Percentiles rank a stretch among this genome's conserved stretches.
Conservation (phyloP, 73 alveolate genomes). For the Paramecium sexaurelia region DNA sequence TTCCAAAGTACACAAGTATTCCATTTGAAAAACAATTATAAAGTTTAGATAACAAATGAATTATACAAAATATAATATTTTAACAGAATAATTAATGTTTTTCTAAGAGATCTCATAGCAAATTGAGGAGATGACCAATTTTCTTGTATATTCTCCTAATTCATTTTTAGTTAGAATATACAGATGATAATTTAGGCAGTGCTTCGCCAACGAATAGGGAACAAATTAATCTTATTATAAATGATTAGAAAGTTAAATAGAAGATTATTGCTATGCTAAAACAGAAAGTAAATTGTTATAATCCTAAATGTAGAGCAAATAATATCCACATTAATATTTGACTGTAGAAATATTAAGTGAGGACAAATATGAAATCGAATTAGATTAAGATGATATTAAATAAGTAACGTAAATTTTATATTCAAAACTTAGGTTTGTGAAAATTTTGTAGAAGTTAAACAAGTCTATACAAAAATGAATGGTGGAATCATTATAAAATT, state of each 20-base stretch:
- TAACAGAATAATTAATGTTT: slow-evolving; percentile 3
- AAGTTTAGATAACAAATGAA: neutral
- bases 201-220: slow-evolving; percentile 36
- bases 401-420: neutral
- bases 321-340: slow-evolving; percentile 44
- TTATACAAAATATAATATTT: neutral
- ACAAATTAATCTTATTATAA: slow-evolving; percentile 2
- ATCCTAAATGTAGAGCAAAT: neutral
- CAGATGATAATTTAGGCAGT: neutral
- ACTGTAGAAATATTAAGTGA: slow-evolving; percentile 13
- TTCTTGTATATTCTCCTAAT: neutral
- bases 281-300: slow-evolving; percentile 1
- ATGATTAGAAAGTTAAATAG: slow-evolving; percentile 23
- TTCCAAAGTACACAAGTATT: neutral
- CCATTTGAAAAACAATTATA: neutral
- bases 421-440: slow-evolving; percentile 36
- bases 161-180: neutral
- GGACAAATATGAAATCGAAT: slow-evolving; percentile 38
- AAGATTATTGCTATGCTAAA: neutral
- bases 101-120: slow-evolving; percentile 24
- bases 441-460: slow-evolving; percentile 44
- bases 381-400: slow-evolving; percentile 45
- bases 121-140: neutral
- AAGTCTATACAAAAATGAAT: slow-evolving; percentile 20
- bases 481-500: slow-evolving; percentile 44